phyloP scores from a whole-genome alignment of 768 basidiomycete genomes.

The Tylopilus intermedius region DNA sequence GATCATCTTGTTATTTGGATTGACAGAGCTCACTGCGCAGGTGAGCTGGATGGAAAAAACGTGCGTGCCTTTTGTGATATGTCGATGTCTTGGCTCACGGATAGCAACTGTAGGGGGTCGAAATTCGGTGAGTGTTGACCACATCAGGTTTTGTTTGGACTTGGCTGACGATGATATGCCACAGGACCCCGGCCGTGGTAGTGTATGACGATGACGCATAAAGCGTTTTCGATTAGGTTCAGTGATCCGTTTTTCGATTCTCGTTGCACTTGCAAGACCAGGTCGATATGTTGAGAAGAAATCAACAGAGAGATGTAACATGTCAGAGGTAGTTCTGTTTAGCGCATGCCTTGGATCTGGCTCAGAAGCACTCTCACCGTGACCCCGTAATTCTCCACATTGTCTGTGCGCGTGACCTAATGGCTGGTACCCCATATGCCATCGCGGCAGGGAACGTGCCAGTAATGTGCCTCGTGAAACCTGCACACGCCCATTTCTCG shows the following conservation, averaged over 20 bases:
- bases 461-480: no score
- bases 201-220: constrained; percentile 25
- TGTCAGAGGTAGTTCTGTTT: no score
- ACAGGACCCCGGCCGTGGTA: constrained; percentile 27
- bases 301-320: no score
- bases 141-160: background rate
- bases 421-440: no score
- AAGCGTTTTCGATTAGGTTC: background rate
- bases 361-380: no score
- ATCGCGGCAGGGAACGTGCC: no score
- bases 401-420: no score
- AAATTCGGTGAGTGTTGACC: constrained; percentile 30
- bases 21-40: constrained; percentile 50
- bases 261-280: background rate
- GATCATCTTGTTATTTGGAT: constrained; percentile 46
- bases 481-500: no score
- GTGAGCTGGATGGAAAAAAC: constrained; percentile 47
- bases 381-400: no score
- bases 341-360: no score
- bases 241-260: background rate
- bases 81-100: no score
- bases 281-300: background rate
- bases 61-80: constrained; percentile 34
- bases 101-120: no score
- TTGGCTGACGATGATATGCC: background rate